phyloP scores from a whole-genome alignment of 495 filamentous ascomycete genomes.

The Penicillium parvum region DNA sequence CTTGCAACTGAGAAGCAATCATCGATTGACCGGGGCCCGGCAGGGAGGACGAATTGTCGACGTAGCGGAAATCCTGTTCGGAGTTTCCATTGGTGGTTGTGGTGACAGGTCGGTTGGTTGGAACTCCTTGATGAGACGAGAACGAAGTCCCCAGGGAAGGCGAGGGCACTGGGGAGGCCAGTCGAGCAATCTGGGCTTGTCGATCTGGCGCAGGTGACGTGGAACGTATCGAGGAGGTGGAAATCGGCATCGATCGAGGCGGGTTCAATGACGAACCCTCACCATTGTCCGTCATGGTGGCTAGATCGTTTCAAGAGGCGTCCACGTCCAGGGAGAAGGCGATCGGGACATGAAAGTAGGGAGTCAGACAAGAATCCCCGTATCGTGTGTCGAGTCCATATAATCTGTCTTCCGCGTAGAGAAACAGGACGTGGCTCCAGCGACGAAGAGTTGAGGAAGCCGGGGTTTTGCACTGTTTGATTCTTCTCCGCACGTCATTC shows the following conservation, averaged over 20 bases:
- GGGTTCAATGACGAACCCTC: conserved; percentile 34
- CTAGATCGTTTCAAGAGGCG: conserved; percentile 2
- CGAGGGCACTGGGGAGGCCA: conserved; percentile 65
- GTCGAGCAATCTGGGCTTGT: conserved; percentile 64
- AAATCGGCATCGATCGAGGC: conserved; percentile 34
- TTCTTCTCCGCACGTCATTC: conserved; percentile 19
- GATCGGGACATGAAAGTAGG: conserved; percentile 8
- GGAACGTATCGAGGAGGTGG: conserved; percentile 32
- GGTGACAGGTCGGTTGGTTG: conserved; percentile 24
- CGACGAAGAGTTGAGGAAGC: not conserved
- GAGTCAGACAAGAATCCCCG: no score
- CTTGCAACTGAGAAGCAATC: conserved; percentile 69
- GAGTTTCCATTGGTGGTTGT: conserved; percentile 12
- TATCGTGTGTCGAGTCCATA: no score
- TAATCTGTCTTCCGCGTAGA: no score
- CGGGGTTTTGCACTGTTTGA: conserved; percentile 36
- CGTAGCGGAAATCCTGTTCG: conserved; percentile 32
- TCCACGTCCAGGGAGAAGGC: conserved; percentile 3
- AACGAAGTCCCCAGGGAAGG: conserved; percentile 39
- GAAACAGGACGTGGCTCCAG: conserved; percentile 2
- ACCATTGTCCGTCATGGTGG: conserved; percentile 38
- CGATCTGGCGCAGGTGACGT: conserved; percentile 44
- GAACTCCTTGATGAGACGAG: conserved; percentile 38
- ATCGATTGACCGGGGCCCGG: conserved; percentile 70
- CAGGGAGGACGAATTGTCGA: conserved; percentile 40